Percentiles rank a stretch among this genome's conserved stretches.
Evolutionary conservation across 352 stramenopile species (phyloP).

Genomic region (Stramenopiles sp.): DNA sequence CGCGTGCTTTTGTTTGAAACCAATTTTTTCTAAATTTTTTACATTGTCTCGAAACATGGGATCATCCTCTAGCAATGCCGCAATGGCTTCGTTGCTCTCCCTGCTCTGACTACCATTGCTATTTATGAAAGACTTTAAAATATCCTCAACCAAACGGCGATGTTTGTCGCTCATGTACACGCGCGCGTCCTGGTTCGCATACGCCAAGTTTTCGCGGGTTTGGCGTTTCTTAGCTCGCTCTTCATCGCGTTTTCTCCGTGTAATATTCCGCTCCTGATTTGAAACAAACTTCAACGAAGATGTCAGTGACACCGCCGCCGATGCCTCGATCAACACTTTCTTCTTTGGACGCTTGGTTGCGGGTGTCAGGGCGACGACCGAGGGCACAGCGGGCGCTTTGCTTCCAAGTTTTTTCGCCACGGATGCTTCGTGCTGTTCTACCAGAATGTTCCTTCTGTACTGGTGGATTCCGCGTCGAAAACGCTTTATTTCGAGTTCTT

Average conservation of each 20-base stretch:
- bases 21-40: constrained; percentile 10
- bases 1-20: neutral
- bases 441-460: no score
- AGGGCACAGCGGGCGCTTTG: no score
- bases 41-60: neutral
- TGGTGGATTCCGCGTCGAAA: no score
- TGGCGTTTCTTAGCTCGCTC: neutral
- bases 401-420: no score
- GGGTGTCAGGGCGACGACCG: no score
- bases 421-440: no score
- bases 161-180: constrained; percentile 10
- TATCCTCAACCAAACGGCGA: neutral
- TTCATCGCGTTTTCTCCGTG: neutral
- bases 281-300: constrained; percentile 10
- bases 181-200: neutral
- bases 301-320: neutral
- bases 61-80: no score
- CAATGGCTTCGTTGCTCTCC: neutral
- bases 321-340: neutral
- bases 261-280: neutral
- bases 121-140: neutral
- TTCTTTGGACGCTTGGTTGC: neutral
- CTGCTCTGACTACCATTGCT: neutral
- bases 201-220: neutral
- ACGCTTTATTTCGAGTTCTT: neutral